Evolutionary conservation across 495 filamentous ascomycete genomes (phyloP).

Genomic region (Penicillium crystallinum): DNA sequence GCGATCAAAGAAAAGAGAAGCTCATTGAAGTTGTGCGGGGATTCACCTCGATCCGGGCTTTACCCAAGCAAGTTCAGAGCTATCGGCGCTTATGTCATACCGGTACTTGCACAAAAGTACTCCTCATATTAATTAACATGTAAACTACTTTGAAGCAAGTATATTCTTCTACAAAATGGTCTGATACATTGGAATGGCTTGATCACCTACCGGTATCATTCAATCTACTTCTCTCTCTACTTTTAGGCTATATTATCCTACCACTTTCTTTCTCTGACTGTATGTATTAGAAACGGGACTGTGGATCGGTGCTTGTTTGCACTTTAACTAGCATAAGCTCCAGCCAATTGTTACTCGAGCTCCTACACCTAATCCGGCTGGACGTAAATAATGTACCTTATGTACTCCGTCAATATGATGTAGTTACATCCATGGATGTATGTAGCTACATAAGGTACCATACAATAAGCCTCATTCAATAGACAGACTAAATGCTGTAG

Average conservation of each 20-base stretch:
- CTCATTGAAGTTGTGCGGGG: slow-evolving; percentile 12
- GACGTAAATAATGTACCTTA: neutral
- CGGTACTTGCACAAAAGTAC: neutral
- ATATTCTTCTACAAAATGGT: neutral
- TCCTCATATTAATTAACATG: neutral
- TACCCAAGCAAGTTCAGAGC: neutral
- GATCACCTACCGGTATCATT: neutral
- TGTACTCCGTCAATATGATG: neutral
- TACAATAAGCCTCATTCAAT: neutral
- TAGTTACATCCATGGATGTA: too few relatives aligned
- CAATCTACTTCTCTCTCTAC: neutral
- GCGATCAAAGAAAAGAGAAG: slow-evolving; percentile 6
- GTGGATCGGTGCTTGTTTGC: neutral
- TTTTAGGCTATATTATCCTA: neutral
- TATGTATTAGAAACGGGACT: neutral
- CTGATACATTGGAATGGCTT: neutral
- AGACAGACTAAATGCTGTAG: slow-evolving; percentile 14
- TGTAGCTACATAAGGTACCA: neutral
- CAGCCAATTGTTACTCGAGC: neutral
- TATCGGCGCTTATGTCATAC: slow-evolving; percentile 9
- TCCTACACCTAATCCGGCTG: neutral
- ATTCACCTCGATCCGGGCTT: neutral
- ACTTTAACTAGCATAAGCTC: slow-evolving; percentile 4
- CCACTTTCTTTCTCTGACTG: neutral
- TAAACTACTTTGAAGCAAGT: neutral